phyloP scores from a whole-genome alignment of 2,329 filamentous ascomycete species.

The Scedosporium boydii region DNA sequence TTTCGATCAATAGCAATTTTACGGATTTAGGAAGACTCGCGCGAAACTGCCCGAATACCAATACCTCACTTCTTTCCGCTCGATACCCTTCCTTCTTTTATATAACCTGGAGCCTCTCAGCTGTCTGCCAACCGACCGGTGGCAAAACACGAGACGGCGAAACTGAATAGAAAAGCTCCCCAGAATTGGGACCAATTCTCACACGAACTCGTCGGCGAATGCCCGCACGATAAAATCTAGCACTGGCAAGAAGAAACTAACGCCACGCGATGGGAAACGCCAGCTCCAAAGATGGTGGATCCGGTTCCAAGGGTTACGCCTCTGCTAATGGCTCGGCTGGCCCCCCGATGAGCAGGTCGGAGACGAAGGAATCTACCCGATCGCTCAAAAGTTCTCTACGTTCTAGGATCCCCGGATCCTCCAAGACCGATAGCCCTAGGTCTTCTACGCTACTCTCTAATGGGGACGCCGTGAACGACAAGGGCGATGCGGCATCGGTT shows the following conservation, averaged over 20 bases:
- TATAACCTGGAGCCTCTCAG: background rate
- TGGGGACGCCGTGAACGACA: slow-evolving; percentile 48
- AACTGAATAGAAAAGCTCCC: slow-evolving; percentile 15
- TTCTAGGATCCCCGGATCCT: slow-evolving; percentile 75
- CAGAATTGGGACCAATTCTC: slow-evolving; percentile 7
- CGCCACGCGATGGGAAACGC: slow-evolving; percentile 61
- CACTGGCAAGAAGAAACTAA: background rate
- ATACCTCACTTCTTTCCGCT: background rate
- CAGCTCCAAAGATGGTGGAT: slow-evolving; percentile 51
- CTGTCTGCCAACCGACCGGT: background rate
- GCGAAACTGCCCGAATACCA: no score
- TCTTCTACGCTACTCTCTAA: slow-evolving; percentile 60
- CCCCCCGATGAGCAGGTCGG: slow-evolving; percentile 83
- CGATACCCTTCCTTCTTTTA: background rate
- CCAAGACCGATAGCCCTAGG: slow-evolving; percentile 71
- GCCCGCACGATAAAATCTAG: background rate
- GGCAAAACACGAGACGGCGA: slow-evolving; percentile 13
- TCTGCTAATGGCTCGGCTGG: slow-evolving; percentile 43
- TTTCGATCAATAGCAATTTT: background rate
- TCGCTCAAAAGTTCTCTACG: slow-evolving; percentile 70
- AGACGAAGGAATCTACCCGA: slow-evolving; percentile 85
- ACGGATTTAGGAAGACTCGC: no score
- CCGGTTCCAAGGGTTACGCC: slow-evolving; percentile 38
- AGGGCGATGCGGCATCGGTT: slow-evolving; percentile 65
- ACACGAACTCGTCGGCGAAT: background rate